Base-by-base conservation (phyloP, 345 rosid species). In the Bruguiera gymnorhiza region DNA sequence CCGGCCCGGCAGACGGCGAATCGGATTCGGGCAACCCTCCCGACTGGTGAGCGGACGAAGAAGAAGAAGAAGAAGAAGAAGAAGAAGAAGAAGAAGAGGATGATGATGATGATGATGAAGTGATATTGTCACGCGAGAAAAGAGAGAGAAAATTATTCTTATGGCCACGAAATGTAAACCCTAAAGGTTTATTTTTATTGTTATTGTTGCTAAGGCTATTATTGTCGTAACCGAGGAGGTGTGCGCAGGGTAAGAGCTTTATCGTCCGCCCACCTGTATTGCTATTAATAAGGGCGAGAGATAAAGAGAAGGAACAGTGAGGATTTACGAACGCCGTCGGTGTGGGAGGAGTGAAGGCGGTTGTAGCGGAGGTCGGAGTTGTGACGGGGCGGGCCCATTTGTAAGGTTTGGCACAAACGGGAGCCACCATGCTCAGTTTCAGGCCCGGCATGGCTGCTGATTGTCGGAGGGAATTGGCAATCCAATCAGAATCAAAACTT, bases 201-300 rank as follows among this genome's bases (percentile, higher is more conserved):
- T 32, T 32, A 13, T 66, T 66, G 19, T 13, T 4, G 6, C 9
- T 24, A 29, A 37, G 34, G 34, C 9, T 21, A 31, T 31, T 20
- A 55, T 54, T 62, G 55, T n/a, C 21, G 24, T n/a, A 46, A 1
- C 27, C 24, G 30, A 63, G 6, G 19, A 34, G 58, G 27, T 1
- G 58, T 39, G 77, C 68, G 69, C 71, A 34, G 29, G 58, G 26
- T 21, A 54, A 61, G 57, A 68, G 23, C 8, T 59, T 43, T 68
- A 74, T 34, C 77, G 11, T 68, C 69, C 77, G 73, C 77, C 68
- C 63, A 56, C 31, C 27, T 30, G 43, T 36, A 11, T 31, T 46
- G 50, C 71, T 61, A 52, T 57, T 67, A 54, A 53, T 36, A 24
- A 43, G 66, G 34, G 52, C 6, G n/a, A 43, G 8, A 20, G 51